phyloP scores from a whole-genome alignment of 192 early-diverging fungal genomes.

The Coemansia sp. region DNA sequence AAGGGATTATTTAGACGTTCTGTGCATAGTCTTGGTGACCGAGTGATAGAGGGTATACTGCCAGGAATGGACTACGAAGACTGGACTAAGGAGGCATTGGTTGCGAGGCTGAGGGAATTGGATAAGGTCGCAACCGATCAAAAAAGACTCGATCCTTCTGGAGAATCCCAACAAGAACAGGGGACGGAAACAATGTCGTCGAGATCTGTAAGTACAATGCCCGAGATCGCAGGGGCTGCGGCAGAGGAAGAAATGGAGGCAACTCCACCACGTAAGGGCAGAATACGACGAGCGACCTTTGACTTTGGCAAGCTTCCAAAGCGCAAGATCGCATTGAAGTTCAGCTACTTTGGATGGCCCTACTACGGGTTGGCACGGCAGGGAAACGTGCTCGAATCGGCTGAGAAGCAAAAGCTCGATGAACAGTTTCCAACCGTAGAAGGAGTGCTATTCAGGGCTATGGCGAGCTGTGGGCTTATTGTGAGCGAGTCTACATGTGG shows the following conservation, averaged over 20 bases:
- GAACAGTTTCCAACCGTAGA: constrained; percentile 72
- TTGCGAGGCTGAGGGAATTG: constrained; percentile 50
- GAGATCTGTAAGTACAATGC: neutral
- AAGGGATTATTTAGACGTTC: neutral
- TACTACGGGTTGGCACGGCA: constrained; percentile 86
- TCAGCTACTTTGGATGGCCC: constrained; percentile 90
- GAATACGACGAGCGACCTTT: constrained; percentile 53
- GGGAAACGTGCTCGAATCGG: constrained; percentile 48
- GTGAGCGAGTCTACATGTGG: constrained; percentile 63
- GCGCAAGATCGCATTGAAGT: constrained; percentile 79
- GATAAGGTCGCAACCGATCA: constrained; percentile 21
- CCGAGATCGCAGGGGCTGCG: neutral
- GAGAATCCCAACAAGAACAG: neutral
- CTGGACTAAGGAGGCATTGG: constrained; percentile 60
- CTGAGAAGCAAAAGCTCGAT: constrained; percentile 44
- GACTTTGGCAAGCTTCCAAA: constrained; percentile 76
- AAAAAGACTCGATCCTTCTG: neutral
- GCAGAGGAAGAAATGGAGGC: constrained; percentile 2
- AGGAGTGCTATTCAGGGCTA: constrained; percentile 78
- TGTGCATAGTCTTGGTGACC: neutral
- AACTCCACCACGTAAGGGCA: constrained; percentile 40
- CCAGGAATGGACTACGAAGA: constrained; percentile 41
- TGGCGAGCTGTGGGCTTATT: constrained; percentile 76
- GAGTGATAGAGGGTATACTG: neutral
- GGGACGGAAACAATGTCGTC: neutral